Evolutionary conservation across 1,284 basidiomycete genomes (phyloP), one percentile per base, ranked within the genome.

Genomic region (Porogramme epimiltina): DNA sequence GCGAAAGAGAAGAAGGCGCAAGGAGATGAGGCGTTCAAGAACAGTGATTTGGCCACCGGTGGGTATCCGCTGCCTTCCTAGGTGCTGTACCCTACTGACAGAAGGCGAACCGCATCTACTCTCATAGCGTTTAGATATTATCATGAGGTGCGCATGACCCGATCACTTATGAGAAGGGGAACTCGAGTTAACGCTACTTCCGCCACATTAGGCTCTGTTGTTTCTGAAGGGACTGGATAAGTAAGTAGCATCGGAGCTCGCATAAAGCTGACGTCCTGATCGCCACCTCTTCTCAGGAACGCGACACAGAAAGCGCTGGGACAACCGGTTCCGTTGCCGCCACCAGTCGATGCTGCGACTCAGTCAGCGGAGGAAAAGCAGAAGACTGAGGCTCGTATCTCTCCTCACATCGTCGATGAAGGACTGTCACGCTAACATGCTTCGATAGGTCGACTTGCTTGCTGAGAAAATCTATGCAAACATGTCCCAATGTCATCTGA

Each of bases 401-500:
- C 28, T 4, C 15, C 22, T 31, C 4, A 20, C 15, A 45, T 43
- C 23, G 8, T 36, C 15, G n/a, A 15, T 34, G 33, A 11, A n/a
- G n/a, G n/a, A n/a, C n/a, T n/a, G 15, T 38, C 33, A 47, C 2
- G 40, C 9, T 22, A n/a, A n/a, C 20, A 28, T 5, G 28, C 5
- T 28, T 6, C 11, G 22, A 20, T 52, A 92, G 90, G 76, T 82
- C 13, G 89, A 92, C 65, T 73, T 83, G 19, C 75, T 90, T 39
- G 66, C 89, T 23, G 89, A 88, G 68, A 92, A 89, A 72, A 82
- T 91, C 38, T 89, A 92, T 59, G 79, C 85, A 3, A 92, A 91
- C 53, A 87, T 89, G 86, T 80, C 85, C 3, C 87, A 87, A 3
- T 90, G 87, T 60, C 87, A 92, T 65, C 70, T 92, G 59, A 91